Conservation (phyloP, 2,329 filamentous ascomycete genomes). For the Gnomoniopsis sp. region DNA sequence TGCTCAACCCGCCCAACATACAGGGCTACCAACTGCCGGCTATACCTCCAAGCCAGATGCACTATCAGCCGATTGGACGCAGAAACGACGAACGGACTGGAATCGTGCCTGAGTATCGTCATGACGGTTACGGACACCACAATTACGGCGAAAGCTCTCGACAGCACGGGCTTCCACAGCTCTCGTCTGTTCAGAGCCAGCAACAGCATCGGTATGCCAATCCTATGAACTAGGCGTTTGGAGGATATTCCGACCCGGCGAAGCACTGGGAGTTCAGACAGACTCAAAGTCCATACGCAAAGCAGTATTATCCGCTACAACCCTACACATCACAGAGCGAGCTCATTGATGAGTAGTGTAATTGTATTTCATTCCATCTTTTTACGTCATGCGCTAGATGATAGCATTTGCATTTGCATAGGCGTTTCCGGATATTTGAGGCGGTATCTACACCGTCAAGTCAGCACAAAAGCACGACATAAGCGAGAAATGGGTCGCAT, state of each 20-base stretch:
- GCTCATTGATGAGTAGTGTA: neutral
- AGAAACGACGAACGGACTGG: slow-evolving; percentile 65
- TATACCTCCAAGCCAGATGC: slow-evolving; percentile 68
- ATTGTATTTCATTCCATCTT: neutral
- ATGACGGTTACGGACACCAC: neutral
- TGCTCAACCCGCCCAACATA: slow-evolving; percentile 83
- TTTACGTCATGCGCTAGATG: neutral
- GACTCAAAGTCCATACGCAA: neutral
- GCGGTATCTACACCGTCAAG: neutral
- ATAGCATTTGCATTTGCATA: neutral
- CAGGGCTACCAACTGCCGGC: slow-evolving; percentile 63
- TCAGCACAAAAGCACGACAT: neutral
- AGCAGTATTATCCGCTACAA: neutral
- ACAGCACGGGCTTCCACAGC: slow-evolving; percentile 4
- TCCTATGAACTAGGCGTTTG: slow-evolving; percentile 7
- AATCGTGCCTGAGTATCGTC: slow-evolving; percentile 61
- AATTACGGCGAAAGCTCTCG: slow-evolving; percentile 5
- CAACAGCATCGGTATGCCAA: slow-evolving; percentile 13
- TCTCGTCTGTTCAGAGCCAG: slow-evolving; percentile 5
- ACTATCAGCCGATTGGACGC: slow-evolving; percentile 75
- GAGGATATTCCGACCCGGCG: neutral
- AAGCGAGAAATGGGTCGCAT: neutral
- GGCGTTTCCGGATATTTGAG: neutral
- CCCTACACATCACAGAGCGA: neutral
- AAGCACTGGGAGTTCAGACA: neutral